These are phyloP conservation scores for Selaginella tamariscina DNA, from an alignment of 75 land plant species.

Conservation along the genomic window DNA sequence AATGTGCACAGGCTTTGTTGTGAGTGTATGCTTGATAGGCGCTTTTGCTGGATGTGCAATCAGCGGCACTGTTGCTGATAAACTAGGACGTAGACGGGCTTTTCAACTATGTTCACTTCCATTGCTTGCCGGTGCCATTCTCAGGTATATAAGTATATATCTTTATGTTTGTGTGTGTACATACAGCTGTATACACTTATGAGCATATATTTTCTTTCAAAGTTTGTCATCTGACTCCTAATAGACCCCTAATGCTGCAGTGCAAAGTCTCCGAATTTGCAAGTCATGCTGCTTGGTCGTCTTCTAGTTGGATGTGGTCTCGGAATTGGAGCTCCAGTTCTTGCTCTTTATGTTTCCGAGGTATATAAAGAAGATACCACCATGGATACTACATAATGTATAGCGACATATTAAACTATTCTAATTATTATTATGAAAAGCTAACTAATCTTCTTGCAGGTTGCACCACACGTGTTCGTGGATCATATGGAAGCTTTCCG, in stretches of 20 bases:
- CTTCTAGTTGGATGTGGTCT: conserved; percentile 77
- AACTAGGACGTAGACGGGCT: conserved; percentile 59
- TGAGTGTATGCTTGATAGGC: conserved; percentile 69
- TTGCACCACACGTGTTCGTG: conserved; percentile 86
- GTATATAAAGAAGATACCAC: too few relatives aligned
- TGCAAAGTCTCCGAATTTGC: conserved; percentile 42
- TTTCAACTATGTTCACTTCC: conserved; percentile 76
- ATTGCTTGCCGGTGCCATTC: conserved; percentile 59
- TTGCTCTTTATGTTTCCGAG: conserved; percentile 87
- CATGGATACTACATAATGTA: too few relatives aligned
- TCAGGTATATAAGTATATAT: conserved; percentile 23
- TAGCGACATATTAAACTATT: not conserved
- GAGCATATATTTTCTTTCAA: too few relatives aligned
- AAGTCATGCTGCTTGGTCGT: conserved; percentile 73
- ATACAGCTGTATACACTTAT: conserved; percentile 5
- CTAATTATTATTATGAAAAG: too few relatives aligned
- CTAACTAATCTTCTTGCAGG: conserved; percentile 38
- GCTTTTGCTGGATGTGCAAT: conserved; percentile 66
- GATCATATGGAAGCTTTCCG: conserved; percentile 79
- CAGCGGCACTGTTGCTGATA: conserved; percentile 85
- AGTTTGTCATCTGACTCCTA: too few relatives aligned
- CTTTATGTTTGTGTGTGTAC: too few relatives aligned
- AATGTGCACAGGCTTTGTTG: conserved; percentile 55
- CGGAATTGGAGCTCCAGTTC: conserved; percentile 72
- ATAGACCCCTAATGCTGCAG: conserved; percentile 42